Base-by-base conservation (phyloP, 169 alveolate genomes). In the Plasmodium gallinaceum region DNA sequence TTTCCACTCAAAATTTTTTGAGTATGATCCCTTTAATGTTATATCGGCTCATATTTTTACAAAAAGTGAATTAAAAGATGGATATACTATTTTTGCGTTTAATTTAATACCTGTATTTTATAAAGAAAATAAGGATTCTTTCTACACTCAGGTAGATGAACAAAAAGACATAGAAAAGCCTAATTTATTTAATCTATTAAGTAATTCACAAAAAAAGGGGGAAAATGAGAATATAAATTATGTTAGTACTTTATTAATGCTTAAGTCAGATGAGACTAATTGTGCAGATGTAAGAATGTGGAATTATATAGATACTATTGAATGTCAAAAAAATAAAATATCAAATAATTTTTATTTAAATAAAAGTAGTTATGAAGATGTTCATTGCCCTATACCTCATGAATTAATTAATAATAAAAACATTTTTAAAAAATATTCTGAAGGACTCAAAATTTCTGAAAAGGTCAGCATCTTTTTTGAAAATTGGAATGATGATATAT, bases 401-500 rank as follows among this genome's bases (percentile, higher is more conserved):
- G 74, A 80, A 58, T 60, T 80, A 69, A 80, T 80, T 14, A 80
- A 80, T 46, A 66, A 80, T 32, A 80, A 64, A 70, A 80, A 80
- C 43, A 24, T 70, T 57, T 80, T 80, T 58, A 80, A 60, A 57
- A 80, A 37, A 43, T 80, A 80, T 32, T n/a, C 90, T 8, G 73
- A 66, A 9, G 90, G 90, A 12, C 51, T 80, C 43, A 52, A 70
- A 52, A 66, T 80, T 52, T 65, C 90, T 58, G 90, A 80, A 24
- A n/a, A 70, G 18, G 83, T 66, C 48, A 80, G 90, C 60, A 66
- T 80, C 16, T 80, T 80, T 58, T 80, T 80, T 51, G 90, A 80
- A 57, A 45, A n/a, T 16, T 80, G 90, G 90, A 60, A 80, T 54
- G 76, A 70, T n/a, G 83, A 66, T 16, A 2, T 68, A 80, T 68